Percentiles rank a stretch among this genome's conserved stretches.
These are phyloP conservation scores for Penicillium herquei DNA, from an alignment of 495 filamentous ascomycete species.

Conservation along the genomic window DNA sequence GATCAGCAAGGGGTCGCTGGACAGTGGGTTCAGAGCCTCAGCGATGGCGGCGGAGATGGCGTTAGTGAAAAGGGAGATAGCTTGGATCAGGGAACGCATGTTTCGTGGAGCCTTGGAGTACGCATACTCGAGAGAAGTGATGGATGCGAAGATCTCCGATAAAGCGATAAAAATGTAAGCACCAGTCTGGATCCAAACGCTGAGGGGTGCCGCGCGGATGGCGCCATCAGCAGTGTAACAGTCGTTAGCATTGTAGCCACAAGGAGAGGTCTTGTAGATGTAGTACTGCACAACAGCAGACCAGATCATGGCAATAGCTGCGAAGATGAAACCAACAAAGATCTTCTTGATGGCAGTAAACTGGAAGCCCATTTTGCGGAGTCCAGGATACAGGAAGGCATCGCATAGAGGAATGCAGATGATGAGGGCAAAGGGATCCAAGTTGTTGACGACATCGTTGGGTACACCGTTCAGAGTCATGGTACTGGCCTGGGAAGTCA, in stretches of 20 bases:
- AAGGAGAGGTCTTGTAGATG: conserved; percentile 62
- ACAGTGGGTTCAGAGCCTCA: conserved; percentile 59
- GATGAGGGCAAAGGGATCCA: conserved; percentile 69
- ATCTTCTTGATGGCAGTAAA: conserved; percentile 71
- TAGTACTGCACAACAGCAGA: conserved; percentile 66
- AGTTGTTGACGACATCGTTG: conserved; percentile 71
- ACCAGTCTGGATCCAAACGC: conserved; percentile 56
- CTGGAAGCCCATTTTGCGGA: conserved; percentile 56
- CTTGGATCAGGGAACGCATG: conserved; percentile 71
- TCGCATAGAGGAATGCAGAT: conserved; percentile 69
- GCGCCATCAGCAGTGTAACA: conserved; percentile 35
- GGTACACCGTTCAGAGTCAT: conserved; percentile 52
- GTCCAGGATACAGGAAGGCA: conserved; percentile 59
- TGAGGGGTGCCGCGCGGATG: conserved; percentile 42
- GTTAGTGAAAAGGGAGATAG: conserved; percentile 65
- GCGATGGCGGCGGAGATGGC: conserved; percentile 65
- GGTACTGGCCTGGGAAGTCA: conserved; percentile 52
- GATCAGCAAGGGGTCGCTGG: conserved; percentile 62
- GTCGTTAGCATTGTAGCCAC: conserved; percentile 51
- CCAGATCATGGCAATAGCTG: conserved; percentile 53
- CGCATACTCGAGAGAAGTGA: conserved; percentile 71
- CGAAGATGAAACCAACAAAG: conserved; percentile 62
- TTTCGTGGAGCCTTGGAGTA: conserved; percentile 79
- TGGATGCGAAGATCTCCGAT: conserved; percentile 66
- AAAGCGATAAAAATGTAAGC: conserved; percentile 62